phyloP scores from a whole-genome alignment of 2,329 filamentous ascomycete species.

The Pyrenochaeta sp. region DNA sequence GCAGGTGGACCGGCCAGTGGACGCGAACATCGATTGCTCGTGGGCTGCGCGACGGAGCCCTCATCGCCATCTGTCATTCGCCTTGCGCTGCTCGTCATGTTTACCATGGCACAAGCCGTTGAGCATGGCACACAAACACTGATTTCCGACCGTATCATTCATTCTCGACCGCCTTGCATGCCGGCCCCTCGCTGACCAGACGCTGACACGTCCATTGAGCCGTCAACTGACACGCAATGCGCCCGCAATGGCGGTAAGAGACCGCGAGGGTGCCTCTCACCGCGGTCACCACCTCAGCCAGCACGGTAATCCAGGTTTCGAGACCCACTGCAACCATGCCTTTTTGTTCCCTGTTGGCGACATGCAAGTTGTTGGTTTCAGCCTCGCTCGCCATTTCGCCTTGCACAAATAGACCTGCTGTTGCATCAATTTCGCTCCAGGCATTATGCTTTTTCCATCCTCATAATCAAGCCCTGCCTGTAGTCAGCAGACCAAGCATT shows the following conservation, averaged over 20 bases:
- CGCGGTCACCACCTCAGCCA: conserved; percentile 7
- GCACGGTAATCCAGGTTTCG: conserved; percentile 6
- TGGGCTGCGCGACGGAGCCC: background rate
- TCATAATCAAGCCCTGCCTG: conserved; percentile 1
- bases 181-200: conserved; percentile 12
- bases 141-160: background rate
- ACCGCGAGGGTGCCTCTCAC: conserved; percentile 6
- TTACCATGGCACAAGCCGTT: background rate
- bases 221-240: conserved; percentile 24
- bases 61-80: background rate
- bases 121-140: background rate
- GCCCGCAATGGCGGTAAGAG: conserved; percentile 10
- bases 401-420: background rate
- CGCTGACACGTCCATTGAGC: conserved; percentile 13
- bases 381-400: conserved; percentile 18
- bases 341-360: background rate
- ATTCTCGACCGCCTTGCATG: conserved; percentile 3
- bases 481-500: conserved; percentile 18
- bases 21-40: conserved; percentile 3
- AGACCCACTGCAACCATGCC: conserved; percentile 1
- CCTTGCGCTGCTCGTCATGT: background rate
- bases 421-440: background rate
- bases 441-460: conserved; percentile 6
- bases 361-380: conserved; percentile 16
- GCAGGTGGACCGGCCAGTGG: conserved; percentile 18